Evolutionary conservation across 257 asterid species (phyloP).

Genomic region (Euphrasia confusa): DNA sequence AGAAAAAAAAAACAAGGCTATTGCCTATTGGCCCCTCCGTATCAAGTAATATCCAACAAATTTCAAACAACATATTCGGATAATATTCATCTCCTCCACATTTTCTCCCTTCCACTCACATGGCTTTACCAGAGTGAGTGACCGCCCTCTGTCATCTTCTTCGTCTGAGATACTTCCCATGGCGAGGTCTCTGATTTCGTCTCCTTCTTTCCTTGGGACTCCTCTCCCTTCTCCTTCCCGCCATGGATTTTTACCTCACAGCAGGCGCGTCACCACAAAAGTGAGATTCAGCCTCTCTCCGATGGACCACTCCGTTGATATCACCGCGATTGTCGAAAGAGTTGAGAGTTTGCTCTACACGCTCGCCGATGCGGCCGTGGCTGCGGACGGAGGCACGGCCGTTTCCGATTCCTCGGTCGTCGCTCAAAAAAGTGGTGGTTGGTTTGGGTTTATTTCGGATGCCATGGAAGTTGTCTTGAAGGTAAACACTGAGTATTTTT

Average conservation of each 20-base stretch:
- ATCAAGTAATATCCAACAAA: no score
- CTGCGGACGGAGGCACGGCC: conserved; percentile 45
- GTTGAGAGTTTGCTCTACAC: conserved; percentile 83
- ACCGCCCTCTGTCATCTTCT: not conserved
- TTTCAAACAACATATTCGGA: no score
- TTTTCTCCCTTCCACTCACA: no score
- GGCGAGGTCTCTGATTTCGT: conserved; percentile 92
- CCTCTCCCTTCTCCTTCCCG: conserved; percentile 55
- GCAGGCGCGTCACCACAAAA: conserved; percentile 46
- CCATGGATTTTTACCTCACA: conserved; percentile 35
- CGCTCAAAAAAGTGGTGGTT: conserved; percentile 72
- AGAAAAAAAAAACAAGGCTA: no score
- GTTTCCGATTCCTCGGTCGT: conserved; percentile 39
- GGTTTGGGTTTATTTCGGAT: conserved; percentile 95
- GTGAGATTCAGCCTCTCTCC: conserved; percentile 71
- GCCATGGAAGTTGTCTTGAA: conserved; percentile 94
- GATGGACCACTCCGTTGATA: conserved; percentile 39
- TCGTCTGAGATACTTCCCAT: conserved; percentile 28
- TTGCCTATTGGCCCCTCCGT: no score
- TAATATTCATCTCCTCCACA: no score
- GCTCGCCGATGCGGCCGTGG: conserved; percentile 88
- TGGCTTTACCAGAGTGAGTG: no score
- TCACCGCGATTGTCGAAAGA: conserved; percentile 45
- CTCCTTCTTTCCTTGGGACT: conserved; percentile 59
- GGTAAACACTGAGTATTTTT: conserved; percentile 34